Evolutionary conservation across 1,139 yeast genomes (phyloP).

Genomic region (Scheffersomyces segobiensis): DNA sequence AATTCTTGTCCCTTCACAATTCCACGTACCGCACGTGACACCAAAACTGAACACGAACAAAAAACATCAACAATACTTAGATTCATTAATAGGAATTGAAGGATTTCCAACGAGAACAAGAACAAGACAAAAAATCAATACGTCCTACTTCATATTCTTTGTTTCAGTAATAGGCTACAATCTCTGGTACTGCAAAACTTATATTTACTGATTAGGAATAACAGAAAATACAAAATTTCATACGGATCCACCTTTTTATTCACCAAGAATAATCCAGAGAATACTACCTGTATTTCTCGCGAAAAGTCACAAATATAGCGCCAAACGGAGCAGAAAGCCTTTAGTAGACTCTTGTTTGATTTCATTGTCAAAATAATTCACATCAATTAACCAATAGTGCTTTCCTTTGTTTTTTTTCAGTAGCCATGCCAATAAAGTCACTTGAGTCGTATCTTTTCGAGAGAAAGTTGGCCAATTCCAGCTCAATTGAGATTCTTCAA

Average conservation of each 20-base stretch:
- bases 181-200: not conserved
- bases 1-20: not conserved
- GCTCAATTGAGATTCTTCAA: slow-evolving; percentile 65
- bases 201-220: no score
- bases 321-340: not conserved
- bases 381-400: not conserved
- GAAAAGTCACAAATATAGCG: not conserved
- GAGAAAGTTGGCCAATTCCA: slow-evolving; percentile 59
- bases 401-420: not conserved
- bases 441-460: slow-evolving; percentile 74
- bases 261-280: not conserved
- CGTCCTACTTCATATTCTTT: not conserved
- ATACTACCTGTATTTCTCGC: not conserved
- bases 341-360: not conserved
- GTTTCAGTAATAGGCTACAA: not conserved
- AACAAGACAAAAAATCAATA: not conserved
- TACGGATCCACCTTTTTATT: not conserved
- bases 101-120: not conserved
- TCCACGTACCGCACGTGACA: not conserved
- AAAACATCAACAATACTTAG: not conserved
- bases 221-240: not conserved
- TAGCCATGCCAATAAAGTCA: slow-evolving; percentile 56
- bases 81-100: not conserved
- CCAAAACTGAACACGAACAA: not conserved
- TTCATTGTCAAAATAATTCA: not conserved